Evolutionary conservation across 140 eudicot species (phyloP).

Genomic region (Flaveria floridana): DNA sequence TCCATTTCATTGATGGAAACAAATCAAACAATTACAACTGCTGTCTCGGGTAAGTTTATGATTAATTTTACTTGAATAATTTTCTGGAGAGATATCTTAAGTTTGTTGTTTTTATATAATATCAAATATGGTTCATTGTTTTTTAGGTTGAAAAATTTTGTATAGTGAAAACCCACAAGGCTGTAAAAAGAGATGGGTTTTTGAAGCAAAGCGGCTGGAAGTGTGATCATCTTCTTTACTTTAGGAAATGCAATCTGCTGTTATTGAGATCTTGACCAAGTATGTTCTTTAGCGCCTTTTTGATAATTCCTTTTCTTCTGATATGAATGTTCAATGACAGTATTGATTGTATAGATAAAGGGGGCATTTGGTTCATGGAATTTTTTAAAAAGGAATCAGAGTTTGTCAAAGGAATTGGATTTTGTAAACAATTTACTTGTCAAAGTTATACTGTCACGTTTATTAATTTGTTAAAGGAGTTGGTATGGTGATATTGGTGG

Average conservation of each 20-base stretch:
- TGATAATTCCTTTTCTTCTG: background rate
- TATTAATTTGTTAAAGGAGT: no score
- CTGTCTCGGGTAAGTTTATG: background rate
- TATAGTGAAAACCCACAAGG: background rate
- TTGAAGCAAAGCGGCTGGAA: conserved; percentile 4
- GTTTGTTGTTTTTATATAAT: background rate
- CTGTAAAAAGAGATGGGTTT: background rate
- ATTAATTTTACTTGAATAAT: background rate
- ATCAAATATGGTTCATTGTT: background rate
- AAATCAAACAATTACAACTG: background rate
- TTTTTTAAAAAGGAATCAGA: no score
- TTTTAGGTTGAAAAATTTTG: background rate
- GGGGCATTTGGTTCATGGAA: no score
- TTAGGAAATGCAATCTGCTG: background rate
- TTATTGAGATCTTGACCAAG: background rate
- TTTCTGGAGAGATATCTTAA: background rate
- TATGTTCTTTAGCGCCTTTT: background rate
- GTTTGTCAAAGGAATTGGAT: no score
- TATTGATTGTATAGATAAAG: background rate
- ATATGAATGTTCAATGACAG: background rate
- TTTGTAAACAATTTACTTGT: no score
- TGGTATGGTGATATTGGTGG: no score
- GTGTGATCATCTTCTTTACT: background rate
- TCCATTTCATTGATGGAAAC: conserved; percentile 8
- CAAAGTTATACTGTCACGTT: no score